phyloP scores from a whole-genome alignment of 2,329 filamentous ascomycete species.

The Colletotrichum euphorbiae region DNA sequence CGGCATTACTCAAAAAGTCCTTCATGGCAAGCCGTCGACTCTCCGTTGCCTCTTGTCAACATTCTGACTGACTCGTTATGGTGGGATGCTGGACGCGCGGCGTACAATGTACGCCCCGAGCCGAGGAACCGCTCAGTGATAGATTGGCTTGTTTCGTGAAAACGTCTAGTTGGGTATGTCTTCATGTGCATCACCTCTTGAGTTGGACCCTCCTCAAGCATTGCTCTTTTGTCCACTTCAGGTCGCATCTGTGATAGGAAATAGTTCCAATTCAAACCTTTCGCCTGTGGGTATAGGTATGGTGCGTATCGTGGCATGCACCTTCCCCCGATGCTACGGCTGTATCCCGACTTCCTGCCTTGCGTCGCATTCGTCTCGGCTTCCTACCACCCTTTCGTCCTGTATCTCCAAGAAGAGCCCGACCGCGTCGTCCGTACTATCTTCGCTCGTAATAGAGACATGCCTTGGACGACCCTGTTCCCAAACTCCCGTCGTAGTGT shows the following conservation, averaged over 20 bases:
- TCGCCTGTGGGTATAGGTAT: conserved; percentile 2
- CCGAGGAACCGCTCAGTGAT: not conserved
- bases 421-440: conserved; percentile 12
- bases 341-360: not conserved
- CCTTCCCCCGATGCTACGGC: not conserved
- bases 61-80: conserved; percentile 4
- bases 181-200: too few relatives aligned
- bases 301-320: not conserved
- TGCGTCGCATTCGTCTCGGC: not conserved
- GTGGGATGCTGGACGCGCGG: conserved; percentile 15
- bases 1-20: conserved; percentile 18
- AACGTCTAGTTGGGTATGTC: too few relatives aligned
- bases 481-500: conserved; percentile 8
- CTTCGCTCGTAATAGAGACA: conserved; percentile 8
- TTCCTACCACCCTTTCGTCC: not conserved
- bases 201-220: too few relatives aligned
- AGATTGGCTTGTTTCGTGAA: not conserved
- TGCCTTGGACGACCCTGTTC: conserved; percentile 7
- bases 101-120: not conserved
- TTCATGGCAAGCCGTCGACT: not conserved
- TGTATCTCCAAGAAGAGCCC: conserved; percentile 27
- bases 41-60: not conserved
- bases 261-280: conserved; percentile 10
- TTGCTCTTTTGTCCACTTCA: not conserved
- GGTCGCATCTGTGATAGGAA: not conserved